Base-by-base conservation (phyloP, 2,329 filamentous ascomycete genomes). In the Corinectria fuckeliana region DNA sequence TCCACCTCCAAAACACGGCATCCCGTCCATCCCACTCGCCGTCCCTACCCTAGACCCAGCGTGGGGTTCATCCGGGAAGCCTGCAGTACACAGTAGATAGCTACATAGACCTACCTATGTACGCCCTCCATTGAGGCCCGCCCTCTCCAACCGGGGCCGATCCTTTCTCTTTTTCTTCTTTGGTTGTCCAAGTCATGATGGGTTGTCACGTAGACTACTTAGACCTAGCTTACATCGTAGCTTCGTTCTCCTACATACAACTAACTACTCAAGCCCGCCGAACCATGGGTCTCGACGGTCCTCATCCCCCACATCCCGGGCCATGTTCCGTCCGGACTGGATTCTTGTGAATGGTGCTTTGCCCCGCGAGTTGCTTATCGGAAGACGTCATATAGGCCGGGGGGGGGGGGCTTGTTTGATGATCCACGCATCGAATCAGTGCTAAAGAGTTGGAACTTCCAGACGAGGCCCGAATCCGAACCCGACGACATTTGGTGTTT, bases 241-340 rank as follows among this genome's bases (percentile, higher is more conserved):
- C n/a, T n/a, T n/a, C n/a, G n/a, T n/a, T n/a, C n/a, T n/a, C n/a
- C n/a, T n/a, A n/a, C n/a, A n/a, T n/a, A n/a, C n/a, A n/a, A n/a
- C n/a, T n/a, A n/a, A n/a, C n/a, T n/a, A n/a, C n/a, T n/a, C n/a
- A n/a, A n/a, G n/a, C n/a, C 32, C 32, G 32, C 32, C 18, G 16
- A 36, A 3, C 32, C 32, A 36, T n/a, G 32, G 32, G n/a, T 18
- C n/a, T 36, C 4, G 32, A 8, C 8, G 32, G 32, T 7, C 32
- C 32, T n/a, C 32, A 13, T 5, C 3, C 32, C 32, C 14, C 5
- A 4, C 30, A 13, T 16, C 13, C 51, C 44, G 54, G 30, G 21
- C 38, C 41, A 44, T 25, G 54, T 56, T 56, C 28, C 54, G 50
- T 51, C 54, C 47, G 47, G 38, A 56, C 47, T 44, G 45, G 45